phyloP scores from a whole-genome alignment of 441 rosid genomes.

The Pelargonium cotyledonis region DNA sequence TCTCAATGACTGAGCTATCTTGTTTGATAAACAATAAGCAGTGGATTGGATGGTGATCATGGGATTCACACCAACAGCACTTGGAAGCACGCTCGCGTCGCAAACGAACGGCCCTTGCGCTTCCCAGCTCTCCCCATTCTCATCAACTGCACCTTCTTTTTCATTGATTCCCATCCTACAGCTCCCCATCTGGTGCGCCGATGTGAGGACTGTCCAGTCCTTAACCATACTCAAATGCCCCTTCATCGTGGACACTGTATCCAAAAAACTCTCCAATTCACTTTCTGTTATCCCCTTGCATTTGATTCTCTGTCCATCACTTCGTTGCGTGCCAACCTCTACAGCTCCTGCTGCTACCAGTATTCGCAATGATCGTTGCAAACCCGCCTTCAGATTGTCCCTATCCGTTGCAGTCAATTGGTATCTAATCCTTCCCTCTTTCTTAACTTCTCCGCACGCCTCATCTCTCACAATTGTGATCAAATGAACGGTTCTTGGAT shows the following conservation, averaged over 20 bases:
- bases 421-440: conserved; percentile 55
- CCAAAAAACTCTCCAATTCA: conserved; percentile 53
- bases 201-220: conserved; percentile 44
- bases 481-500: conserved; percentile 59
- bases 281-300: conserved; percentile 45
- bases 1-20: conserved; percentile 26
- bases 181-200: conserved; percentile 98
- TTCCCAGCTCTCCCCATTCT: conserved; percentile 89
- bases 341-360: conserved; percentile 83
- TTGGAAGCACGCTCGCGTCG: conserved; percentile 71
- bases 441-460: conserved; percentile 52
- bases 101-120: conserved; percentile 77
- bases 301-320: conserved; percentile 64
- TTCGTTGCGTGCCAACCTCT: conserved; percentile 81
- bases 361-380: conserved; percentile 60
- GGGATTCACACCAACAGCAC: conserved; percentile 85
- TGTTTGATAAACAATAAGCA: conserved; percentile 63
- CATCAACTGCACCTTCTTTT: conserved; percentile 65
- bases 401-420: conserved; percentile 33
- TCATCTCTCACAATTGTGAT: conserved; percentile 52
- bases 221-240: conserved; percentile 36
- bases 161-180: conserved; percentile 67
- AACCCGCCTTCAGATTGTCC: conserved; percentile 51
- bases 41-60: conserved; percentile 84
- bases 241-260: conserved; percentile 30